Evolutionary conservation across 495 filamentous ascomycete species (phyloP).

Genomic region (Podospora fimiseda): DNA sequence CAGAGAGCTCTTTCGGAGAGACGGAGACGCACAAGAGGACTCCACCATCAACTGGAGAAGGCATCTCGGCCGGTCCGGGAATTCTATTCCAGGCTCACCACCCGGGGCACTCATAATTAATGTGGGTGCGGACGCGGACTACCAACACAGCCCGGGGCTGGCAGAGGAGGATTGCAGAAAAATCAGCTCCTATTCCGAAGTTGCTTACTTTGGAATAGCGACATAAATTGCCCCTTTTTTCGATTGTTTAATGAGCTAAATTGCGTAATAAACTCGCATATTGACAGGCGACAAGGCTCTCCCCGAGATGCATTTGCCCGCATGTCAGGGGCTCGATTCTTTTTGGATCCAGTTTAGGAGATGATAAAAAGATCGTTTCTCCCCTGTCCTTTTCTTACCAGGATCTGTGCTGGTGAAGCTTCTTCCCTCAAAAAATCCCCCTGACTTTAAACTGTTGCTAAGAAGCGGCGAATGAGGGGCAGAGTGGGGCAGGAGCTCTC

Average conservation of each 20-base stretch:
- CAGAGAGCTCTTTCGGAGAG: not conserved
- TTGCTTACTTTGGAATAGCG: too few relatives aligned
- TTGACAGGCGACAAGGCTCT: not conserved
- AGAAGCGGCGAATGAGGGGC: conserved; percentile 24
- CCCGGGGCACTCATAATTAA: not conserved
- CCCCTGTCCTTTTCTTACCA: not conserved
- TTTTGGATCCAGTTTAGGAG: not conserved
- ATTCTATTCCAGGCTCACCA: not conserved
- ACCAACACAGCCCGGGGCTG: not conserved
- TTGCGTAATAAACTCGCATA: conserved; percentile 2
- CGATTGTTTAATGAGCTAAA: not conserved
- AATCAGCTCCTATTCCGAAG: too few relatives aligned
- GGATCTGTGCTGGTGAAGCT: not conserved
- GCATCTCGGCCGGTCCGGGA: conserved; percentile 7
- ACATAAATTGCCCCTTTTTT: not conserved
- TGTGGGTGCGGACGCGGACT: not conserved
- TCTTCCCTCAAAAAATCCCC: not conserved
- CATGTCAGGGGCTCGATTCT: not conserved
- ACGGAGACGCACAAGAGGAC: not conserved
- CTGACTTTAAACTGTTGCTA: conserved; percentile 3
- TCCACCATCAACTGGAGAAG: not conserved
- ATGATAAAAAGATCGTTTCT: not conserved
- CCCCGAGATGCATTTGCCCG: conserved; percentile 1
- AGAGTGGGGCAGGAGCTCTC: conserved; percentile 24
- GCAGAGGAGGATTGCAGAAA: not conserved